Evolutionary conservation across 1,284 basidiomycete genomes (phyloP), one percentile per base, ranked within the genome.

Genomic region (Cryptococcus jaspeensis): DNA sequence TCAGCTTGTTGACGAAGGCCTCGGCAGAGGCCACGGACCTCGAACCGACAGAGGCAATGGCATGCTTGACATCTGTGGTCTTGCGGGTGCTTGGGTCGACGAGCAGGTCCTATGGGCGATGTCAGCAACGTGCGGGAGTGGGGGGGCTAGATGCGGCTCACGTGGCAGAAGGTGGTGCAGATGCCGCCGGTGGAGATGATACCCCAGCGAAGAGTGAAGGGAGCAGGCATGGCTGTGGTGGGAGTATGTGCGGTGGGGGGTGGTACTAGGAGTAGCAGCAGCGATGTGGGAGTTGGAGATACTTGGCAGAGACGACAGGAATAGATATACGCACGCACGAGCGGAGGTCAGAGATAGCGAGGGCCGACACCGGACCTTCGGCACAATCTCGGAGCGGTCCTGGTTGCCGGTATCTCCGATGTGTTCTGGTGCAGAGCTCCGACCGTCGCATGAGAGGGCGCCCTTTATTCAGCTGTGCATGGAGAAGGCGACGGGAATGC

Each of bases 21-120:
- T 84, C 77, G 3, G 92, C 92, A 48, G 84, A 87, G 22, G 82
- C 80, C 16, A 84, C 75, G 46, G 78, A 85, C 39, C 90, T 85
- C 28, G 92, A 94, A 8, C 89, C 90, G 20, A 93, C 87, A 2
- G 89, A 90, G 11, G 80, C 81, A 43, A 95, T 80, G 66, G 84
- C 84, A 77, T 95, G 92, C 3, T 80, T 73, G 12, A 95, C 82
- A 71, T 95, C 92, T 23, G 81, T 72, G 4, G 86, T 85, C 47
- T 80, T 78, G 16, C 91, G 88, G n/a, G 64, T 65, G 9, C 62
- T 55, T 2, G 66, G 63, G 57, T 67, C 55, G 28, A 64, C 58
- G 25, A 72, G 64, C 5, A 70, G 62, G 53, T 72, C 68, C 67
- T 67, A 25, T 9, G 36, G n/a, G 16, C 15, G n/a, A 25, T 15